phyloP scores from a whole-genome alignment of 768 basidiomycete species.

The Phaeolepiota aurea region DNA sequence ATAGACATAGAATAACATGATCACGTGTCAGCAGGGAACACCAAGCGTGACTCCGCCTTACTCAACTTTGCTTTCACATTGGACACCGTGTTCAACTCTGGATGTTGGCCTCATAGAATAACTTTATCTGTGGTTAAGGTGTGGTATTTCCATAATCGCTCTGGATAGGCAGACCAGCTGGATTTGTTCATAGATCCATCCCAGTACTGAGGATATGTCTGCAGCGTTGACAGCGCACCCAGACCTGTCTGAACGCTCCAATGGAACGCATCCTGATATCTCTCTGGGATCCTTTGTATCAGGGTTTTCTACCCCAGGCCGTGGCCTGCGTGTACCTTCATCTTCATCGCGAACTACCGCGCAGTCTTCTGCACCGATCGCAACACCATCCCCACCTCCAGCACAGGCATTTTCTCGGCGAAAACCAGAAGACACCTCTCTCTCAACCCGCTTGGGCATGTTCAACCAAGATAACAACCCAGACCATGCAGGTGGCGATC shows the following conservation, averaged over 20 bases:
- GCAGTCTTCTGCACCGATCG: conserved; percentile 37
- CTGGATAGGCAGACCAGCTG: too few species aligned
- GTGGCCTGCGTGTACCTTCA: conserved; percentile 37
- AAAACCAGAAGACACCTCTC: conserved; percentile 31
- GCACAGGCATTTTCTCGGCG: conserved; percentile 21
- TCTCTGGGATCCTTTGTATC: conserved; percentile 51
- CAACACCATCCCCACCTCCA: conserved; percentile 42
- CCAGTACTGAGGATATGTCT: too few species aligned
- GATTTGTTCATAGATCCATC: too few species aligned
- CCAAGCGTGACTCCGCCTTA: too few species aligned
- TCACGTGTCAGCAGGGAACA: too few species aligned
- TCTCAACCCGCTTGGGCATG: conserved; percentile 27
- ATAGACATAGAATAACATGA: too few species aligned
- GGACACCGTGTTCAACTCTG: too few species aligned
- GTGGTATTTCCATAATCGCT: too few species aligned
- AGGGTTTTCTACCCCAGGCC: conserved; percentile 44
- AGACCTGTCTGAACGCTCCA: conserved; percentile 35
- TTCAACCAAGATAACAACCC: conserved; percentile 23
- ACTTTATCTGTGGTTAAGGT: too few species aligned
- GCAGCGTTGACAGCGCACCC: conserved; percentile 26
- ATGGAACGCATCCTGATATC: conserved; percentile 45
- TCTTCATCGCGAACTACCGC: conserved; percentile 43
- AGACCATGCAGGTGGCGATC: conserved; percentile 29
- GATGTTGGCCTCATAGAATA: too few species aligned
- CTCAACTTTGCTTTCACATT: too few species aligned